Conservation (phyloP, 2,329 filamentous ascomycete species). For the Botryotinia calthae region DNA sequence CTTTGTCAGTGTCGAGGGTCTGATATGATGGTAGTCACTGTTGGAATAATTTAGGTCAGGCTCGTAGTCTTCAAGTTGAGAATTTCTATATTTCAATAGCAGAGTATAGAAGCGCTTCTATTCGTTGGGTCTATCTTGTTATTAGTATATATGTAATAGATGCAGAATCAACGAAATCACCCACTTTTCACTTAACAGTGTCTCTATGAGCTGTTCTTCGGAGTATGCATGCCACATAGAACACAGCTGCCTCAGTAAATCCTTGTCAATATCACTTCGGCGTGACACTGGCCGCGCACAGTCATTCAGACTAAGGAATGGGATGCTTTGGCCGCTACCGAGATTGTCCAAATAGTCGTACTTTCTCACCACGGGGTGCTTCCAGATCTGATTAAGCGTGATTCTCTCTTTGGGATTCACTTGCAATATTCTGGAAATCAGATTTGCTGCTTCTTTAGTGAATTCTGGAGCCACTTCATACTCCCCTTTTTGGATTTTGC, state of each 20-base stretch:
- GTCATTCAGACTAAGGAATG: constrained; percentile 57
- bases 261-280: constrained; percentile 69
- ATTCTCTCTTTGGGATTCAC: constrained; percentile 77
- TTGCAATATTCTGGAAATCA: constrained; percentile 77
- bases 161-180: constrained; percentile 36
- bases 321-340: constrained; percentile 43
- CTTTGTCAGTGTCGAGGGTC: constrained; percentile 56
- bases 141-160: not conserved
- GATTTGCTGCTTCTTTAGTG: constrained; percentile 67
- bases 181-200: constrained; percentile 64
- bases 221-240: constrained; percentile 88
- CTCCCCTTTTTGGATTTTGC: constrained; percentile 56
- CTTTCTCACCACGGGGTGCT: constrained; percentile 80
- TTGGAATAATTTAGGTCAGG: constrained; percentile 77
- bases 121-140: constrained; percentile 66
- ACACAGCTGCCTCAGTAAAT: constrained; percentile 80
- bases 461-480: constrained; percentile 63
- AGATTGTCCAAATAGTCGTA: constrained; percentile 72
- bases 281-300: constrained; percentile 59
- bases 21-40: constrained; percentile 86
- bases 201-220: constrained; percentile 67
- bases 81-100: constrained; percentile 76
- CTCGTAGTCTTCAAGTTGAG: constrained; percentile 84
- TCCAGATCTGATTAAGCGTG: constrained; percentile 76
- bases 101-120: constrained; percentile 93